These are phyloP conservation scores for Mortierella claussenii DNA, from an alignment of 192 early-diverging fungal species.

Conservation along the genomic window DNA sequence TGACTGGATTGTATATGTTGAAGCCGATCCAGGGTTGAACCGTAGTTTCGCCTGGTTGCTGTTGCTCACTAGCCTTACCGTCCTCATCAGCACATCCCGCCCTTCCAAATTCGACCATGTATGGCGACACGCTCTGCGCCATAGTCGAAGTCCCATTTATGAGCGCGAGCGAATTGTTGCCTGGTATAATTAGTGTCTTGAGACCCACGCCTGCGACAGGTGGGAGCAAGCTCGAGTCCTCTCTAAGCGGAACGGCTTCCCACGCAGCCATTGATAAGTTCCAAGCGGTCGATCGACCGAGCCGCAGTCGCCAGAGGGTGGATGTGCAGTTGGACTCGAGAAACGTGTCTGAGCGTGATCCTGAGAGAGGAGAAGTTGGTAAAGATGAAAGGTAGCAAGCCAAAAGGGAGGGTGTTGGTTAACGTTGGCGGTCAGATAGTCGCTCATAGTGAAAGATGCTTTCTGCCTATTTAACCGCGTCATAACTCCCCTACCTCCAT, in stretches of 20 bases:
- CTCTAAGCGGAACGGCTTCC: slow-evolving; percentile 25
- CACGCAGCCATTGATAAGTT: slow-evolving; percentile 27
- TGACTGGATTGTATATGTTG: slow-evolving; percentile 44
- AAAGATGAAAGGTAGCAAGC: not conserved
- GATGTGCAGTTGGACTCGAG: slow-evolving; percentile 31
- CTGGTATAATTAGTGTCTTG: slow-evolving; percentile 22
- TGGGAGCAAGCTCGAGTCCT: slow-evolving; percentile 9
- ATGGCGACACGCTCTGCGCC: slow-evolving; percentile 31
- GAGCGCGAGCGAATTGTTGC: slow-evolving; percentile 21
- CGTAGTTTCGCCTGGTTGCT: too few species aligned
- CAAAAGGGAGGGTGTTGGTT: not conserved
- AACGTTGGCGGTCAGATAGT: not conserved
- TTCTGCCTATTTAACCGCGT: not conserved
- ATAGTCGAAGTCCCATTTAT: slow-evolving; percentile 16
- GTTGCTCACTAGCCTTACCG: not conserved
- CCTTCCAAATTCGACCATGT: slow-evolving; percentile 46
- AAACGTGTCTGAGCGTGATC: slow-evolving; percentile 25
- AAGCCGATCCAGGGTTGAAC: slow-evolving; percentile 35
- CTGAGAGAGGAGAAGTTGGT: not conserved
- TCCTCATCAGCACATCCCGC: slow-evolving; percentile 29
- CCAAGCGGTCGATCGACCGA: slow-evolving; percentile 23
- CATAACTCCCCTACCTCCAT: slow-evolving; percentile 30
- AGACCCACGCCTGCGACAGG: slow-evolving; percentile 42
- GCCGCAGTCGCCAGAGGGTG: slow-evolving; percentile 36
- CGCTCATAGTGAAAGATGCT: not conserved